Evolutionary conservation across 768 basidiomycete genomes (phyloP).

Genomic region (Lyophyllum semitale): DNA sequence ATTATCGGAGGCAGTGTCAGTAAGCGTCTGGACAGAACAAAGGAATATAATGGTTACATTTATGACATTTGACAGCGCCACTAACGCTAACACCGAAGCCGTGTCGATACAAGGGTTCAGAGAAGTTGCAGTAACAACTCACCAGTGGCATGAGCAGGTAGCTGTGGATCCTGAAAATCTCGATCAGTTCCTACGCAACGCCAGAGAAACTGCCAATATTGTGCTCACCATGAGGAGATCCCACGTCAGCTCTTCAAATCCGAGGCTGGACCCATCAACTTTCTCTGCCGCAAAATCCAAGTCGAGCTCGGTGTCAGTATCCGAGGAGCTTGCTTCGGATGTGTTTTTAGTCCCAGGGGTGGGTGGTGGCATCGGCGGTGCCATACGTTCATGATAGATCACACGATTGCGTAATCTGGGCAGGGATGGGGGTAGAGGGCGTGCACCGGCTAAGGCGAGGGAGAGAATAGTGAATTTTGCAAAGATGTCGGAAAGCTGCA

Average conservation of each 20-base stretch:
- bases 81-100: conserved; percentile 28
- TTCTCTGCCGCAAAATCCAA: conserved; percentile 29
- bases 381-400: conserved; percentile 41
- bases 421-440: conserved; percentile 38
- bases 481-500: conserved; percentile 45
- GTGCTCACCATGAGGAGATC: conserved; percentile 37
- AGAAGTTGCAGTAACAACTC: not conserved
- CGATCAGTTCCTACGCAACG: not conserved
- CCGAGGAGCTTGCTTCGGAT: conserved; percentile 6
- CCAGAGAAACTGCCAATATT: not conserved
- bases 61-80: conserved; percentile 42
- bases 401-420: conserved; percentile 44
- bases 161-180: conserved; percentile 35
- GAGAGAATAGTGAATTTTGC: conserved; percentile 41
- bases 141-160: conserved; percentile 46
- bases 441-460: conserved; percentile 34
- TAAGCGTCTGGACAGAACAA: not conserved
- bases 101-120: not conserved
- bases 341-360: not conserved
- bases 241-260: conserved; percentile 41
- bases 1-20: not conserved
- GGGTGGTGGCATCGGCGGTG: conserved; percentile 15
- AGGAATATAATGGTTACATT: conserved; percentile 25
- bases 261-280: conserved; percentile 42
- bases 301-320: conserved; percentile 11